These are phyloP conservation scores for Fusarium pseudonygamai DNA, from an alignment of 2,329 filamentous ascomycete genomes.

Conservation along the genomic window DNA sequence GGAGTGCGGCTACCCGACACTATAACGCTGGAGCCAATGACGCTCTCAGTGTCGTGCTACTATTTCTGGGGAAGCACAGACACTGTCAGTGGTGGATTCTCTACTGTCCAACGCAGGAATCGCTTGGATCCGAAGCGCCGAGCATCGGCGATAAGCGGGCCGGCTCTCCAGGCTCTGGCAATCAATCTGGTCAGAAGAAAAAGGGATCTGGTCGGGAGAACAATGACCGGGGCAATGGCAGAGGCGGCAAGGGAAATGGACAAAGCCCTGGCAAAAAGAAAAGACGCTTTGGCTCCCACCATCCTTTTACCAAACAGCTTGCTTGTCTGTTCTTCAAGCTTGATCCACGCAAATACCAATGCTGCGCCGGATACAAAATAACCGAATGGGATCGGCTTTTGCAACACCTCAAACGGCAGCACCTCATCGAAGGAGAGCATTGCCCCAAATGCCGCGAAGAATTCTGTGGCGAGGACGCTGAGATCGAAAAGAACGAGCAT, in stretches of 20 bases:
- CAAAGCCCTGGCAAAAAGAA: not conserved
- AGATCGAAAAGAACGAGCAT: not conserved
- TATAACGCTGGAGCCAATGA: rapidly evolving
- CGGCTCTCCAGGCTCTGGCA: not conserved
- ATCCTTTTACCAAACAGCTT: not conserved
- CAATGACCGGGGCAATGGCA: rapidly evolving
- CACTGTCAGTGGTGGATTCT: not conserved
- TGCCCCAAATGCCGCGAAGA: not conserved
- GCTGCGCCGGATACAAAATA: rapidly evolving
- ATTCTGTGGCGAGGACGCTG: rapidly evolving
- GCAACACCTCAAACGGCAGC: not conserved
- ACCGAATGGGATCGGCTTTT: not conserved
- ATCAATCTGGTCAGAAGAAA: not conserved
- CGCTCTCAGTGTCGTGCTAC: rapidly evolving
- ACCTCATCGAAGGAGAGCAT: not conserved
- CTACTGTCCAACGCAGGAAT: rapidly evolving
- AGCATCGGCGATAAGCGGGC: not conserved
- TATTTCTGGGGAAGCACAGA: rapidly evolving
- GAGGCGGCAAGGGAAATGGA: not conserved
- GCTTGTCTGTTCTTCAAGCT: not conserved
- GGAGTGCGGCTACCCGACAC: not conserved
- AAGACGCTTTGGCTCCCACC: rapidly evolving
- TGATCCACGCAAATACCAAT: rapidly evolving
- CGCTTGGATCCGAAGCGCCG: rapidly evolving
- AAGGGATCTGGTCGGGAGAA: rapidly evolving